Percentiles rank a stretch among this genome's conserved stretches.
These are phyloP conservation scores for Ramaria sp. DNA, from an alignment of 768 basidiomycete genomes.

Conservation along the genomic window DNA sequence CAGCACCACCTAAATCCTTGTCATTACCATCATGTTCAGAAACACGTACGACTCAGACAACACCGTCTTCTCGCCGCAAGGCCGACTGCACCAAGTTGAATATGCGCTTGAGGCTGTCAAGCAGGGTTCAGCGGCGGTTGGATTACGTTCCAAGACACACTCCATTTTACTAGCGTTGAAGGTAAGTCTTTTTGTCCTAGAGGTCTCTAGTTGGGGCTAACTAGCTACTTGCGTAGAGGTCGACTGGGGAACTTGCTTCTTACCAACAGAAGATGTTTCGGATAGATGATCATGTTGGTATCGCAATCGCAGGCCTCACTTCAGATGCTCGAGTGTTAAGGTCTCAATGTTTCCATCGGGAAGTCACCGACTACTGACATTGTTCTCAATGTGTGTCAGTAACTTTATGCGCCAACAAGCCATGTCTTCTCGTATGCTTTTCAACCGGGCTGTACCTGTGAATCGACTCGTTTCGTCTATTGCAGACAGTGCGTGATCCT, in stretches of 20 bases:
- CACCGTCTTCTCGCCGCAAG: conserved; percentile 94
- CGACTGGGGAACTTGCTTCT: conserved; percentile 95
- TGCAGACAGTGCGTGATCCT: conserved; percentile 71
- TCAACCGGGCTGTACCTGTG: conserved; percentile 90
- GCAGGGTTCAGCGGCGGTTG: conserved; percentile 98
- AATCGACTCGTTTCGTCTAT: conserved; percentile 88
- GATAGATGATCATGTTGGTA: conserved; percentile 99
- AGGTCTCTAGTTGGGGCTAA: not conserved
- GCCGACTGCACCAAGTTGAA: conserved; percentile 93
- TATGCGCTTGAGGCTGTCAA: conserved; percentile 99
- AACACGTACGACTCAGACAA: conserved; percentile 99
- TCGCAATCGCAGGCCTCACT: conserved; percentile 97
- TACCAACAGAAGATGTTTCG: conserved; percentile 99
- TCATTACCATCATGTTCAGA: conserved; percentile 42
- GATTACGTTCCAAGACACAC: conserved; percentile 91
- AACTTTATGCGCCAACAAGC: conserved; percentile 99
- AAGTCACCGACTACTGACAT: not conserved
- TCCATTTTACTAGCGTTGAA: conserved; percentile 87
- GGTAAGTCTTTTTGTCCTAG: conserved; percentile 31
- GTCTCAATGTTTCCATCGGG: not conserved
- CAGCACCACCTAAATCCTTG: not conserved
- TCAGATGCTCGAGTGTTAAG: conserved; percentile 89
- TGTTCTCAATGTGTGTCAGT: conserved; percentile 20
- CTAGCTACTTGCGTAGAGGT: conserved; percentile 51
- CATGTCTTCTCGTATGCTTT: conserved; percentile 89